phyloP scores from a whole-genome alignment of 345 rosid species.

The Gossypium thurberi region DNA sequence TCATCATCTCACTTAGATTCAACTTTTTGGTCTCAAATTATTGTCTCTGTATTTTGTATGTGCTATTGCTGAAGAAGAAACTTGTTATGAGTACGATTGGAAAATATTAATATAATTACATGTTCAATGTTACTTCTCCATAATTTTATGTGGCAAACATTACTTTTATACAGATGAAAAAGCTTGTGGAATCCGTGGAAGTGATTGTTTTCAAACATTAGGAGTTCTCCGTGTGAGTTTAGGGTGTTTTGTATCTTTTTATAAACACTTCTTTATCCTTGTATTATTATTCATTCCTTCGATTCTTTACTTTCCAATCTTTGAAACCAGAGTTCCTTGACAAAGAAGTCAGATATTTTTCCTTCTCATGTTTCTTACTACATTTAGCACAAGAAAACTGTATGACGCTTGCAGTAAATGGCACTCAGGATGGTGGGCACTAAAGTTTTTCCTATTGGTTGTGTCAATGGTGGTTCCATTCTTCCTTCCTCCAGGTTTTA shows the following conservation, averaged over 20 bases:
- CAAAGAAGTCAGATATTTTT: constrained; percentile 59
- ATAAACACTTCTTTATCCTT: background rate
- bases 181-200: constrained; percentile 61
- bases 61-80: background rate
- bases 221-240: constrained; percentile 91
- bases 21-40: background rate
- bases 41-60: background rate
- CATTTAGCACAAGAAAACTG: constrained; percentile 56
- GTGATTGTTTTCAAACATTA: constrained; percentile 47
- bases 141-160: background rate
- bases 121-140: background rate
- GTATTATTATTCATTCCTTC: background rate
- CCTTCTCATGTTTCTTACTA: constrained; percentile 59
- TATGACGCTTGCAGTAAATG: constrained; percentile 43
- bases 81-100: background rate
- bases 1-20: background rate
- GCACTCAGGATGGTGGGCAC: constrained; percentile 72
- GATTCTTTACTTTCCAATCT: background rate
- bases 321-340: constrained; percentile 29
- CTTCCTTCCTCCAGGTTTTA: constrained; percentile 51
- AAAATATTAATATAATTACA: background rate
- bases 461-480: constrained; percentile 47
- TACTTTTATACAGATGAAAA: constrained; percentile 47
- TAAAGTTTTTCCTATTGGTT: constrained; percentile 46
- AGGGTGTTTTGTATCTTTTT: constrained; percentile 84